These are phyloP conservation scores for cucumber (Cucumis sativus) DNA, from an alignment of 306 rosid genomes.

Conservation along the genomic window Cucumber_9930_V3 NC_026657.2:28173501-28174000, in stretches of 20 bases:
- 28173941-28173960: too few species aligned
- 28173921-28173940: too few species aligned
- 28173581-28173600: not conserved
- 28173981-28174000: too few species aligned
- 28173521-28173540: constrained; percentile 38
- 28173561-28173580: constrained; percentile 60
- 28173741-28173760: not conserved
- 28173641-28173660: not conserved
- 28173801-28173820: not conserved
- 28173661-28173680: not conserved
- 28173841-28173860: not conserved
- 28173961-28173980: too few species aligned
- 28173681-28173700: not conserved
- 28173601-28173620: not conserved
- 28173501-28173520: constrained; percentile 59
- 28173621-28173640: not conserved
- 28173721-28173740: not conserved
- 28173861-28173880: not conserved
- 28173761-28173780: constrained; percentile 9
- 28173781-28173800: constrained; percentile 2
- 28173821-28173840: constrained; percentile 1
- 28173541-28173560: constrained; percentile 24
- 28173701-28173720: not conserved
- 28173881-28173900: not conserved
- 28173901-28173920: not conserved